phyloP scores from a whole-genome alignment of 345 rosid genomes.

The Rubroshorea leprosula region DNA sequence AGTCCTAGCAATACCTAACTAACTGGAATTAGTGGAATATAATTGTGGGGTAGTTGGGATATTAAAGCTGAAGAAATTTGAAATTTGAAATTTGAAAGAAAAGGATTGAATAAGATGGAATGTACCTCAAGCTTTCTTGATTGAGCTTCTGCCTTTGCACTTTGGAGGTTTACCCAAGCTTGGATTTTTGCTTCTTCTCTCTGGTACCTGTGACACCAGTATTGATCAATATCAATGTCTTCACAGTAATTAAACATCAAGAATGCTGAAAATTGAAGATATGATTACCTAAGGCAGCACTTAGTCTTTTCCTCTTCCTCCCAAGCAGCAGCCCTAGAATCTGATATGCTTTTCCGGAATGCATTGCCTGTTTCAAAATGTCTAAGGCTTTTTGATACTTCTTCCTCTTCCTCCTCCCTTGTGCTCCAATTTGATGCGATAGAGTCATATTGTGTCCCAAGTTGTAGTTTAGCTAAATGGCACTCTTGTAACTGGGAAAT shows the following conservation, averaged over 20 bases:
- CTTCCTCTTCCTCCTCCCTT: constrained; percentile 87
- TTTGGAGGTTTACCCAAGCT: constrained; percentile 93
- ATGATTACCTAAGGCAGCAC: constrained; percentile 66
- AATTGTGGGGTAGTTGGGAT: too few relatives aligned
- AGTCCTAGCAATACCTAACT: neutral
- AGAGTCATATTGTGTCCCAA: constrained; percentile 55
- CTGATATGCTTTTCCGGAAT: constrained; percentile 42
- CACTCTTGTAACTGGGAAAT: constrained; percentile 60
- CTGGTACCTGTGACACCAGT: constrained; percentile 49
- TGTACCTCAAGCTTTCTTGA: constrained; percentile 85
- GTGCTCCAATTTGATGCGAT: constrained; percentile 78
- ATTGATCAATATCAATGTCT: constrained; percentile 1
- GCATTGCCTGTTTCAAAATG: constrained; percentile 58
- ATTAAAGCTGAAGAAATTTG: neutral
- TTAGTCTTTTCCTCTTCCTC: constrained; percentile 79
- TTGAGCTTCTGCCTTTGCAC: constrained; percentile 95
- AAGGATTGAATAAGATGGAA: neutral
- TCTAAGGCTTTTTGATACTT: constrained; percentile 76
- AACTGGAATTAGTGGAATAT: neutral
- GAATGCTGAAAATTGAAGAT: constrained; percentile 3
- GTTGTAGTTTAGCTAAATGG: constrained; percentile 66
- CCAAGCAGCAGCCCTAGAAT: constrained; percentile 63
- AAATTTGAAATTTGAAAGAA: neutral
- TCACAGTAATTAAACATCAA: neutral
- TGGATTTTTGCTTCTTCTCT: constrained; percentile 93